These are phyloP conservation scores for Leccinum arenicola DNA, from an alignment of 768 basidiomycete species.

Conservation along the genomic window DNA sequence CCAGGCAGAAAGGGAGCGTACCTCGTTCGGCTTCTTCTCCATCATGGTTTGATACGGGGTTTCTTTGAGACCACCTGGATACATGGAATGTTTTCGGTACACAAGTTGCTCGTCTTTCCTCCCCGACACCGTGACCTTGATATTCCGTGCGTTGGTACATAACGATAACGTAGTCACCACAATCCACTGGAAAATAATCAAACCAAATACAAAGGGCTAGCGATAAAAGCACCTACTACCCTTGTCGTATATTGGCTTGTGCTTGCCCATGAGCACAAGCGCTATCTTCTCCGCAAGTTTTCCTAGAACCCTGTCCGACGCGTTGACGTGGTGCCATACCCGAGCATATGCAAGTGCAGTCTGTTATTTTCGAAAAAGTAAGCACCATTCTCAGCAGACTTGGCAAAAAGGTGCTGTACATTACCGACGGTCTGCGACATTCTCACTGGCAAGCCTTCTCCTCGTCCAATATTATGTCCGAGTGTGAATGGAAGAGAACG, in stretches of 20 bases:
- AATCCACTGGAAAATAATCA: slow-evolving; percentile 65
- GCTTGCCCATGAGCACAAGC: slow-evolving; percentile 96
- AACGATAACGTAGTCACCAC: slow-evolving; percentile 96
- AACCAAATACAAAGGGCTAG: not conserved
- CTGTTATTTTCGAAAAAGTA: slow-evolving; percentile 38
- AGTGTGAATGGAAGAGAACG: not conserved
- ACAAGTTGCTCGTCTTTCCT: slow-evolving; percentile 84
- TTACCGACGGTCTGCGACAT: slow-evolving; percentile 88
- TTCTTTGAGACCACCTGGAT: slow-evolving; percentile 90
- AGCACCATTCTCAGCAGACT: not conserved
- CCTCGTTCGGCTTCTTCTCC: slow-evolving; percentile 85
- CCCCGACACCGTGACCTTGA: slow-evolving; percentile 87
- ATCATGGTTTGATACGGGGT: slow-evolving; percentile 83
- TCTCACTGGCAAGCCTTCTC: slow-evolving; percentile 1
- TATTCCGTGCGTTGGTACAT: slow-evolving; percentile 81
- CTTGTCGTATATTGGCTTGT: slow-evolving; percentile 96
- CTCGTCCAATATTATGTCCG: not conserved
- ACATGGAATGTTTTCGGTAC: slow-evolving; percentile 90
- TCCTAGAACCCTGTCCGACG: slow-evolving; percentile 86
- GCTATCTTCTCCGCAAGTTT: slow-evolving; percentile 94
- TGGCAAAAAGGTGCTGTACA: slow-evolving; percentile 39
- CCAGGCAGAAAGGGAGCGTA: slow-evolving; percentile 36
- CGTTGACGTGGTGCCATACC: slow-evolving; percentile 95
- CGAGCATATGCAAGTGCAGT: slow-evolving; percentile 95
- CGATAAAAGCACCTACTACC: slow-evolving; percentile 51